Percentiles rank a stretch among this genome's conserved stretches.
phyloP scores from a whole-genome alignment of 2,329 filamentous ascomycete genomes.

The Kalmusia sp. region DNA sequence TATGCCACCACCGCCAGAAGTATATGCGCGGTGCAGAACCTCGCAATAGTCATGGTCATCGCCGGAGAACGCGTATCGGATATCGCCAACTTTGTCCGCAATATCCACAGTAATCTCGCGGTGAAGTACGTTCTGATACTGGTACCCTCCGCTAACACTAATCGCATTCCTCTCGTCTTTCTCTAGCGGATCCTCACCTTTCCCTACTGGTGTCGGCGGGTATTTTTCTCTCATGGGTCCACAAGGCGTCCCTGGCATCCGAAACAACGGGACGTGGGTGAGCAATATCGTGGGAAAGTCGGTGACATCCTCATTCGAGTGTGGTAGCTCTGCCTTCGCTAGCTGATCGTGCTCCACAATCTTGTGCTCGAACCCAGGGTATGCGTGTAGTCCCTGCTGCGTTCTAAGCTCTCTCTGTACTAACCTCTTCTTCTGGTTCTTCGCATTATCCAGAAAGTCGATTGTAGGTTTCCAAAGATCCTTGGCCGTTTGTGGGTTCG shows the following conservation, averaged over 20 bases:
- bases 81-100: conserved; percentile 78
- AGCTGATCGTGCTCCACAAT: conserved; percentile 64
- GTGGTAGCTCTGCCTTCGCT: conserved; percentile 36
- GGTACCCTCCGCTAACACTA: conserved; percentile 78
- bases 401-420: conserved; percentile 72
- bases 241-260: conserved; percentile 82
- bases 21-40: conserved; percentile 74
- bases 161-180: conserved; percentile 80
- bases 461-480: conserved; percentile 77
- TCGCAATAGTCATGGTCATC: conserved; percentile 99
- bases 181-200: conserved; percentile 62
- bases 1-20: conserved; percentile 63
- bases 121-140: conserved; percentile 94
- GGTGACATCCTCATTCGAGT: conserved; percentile 51
- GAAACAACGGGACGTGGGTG: conserved; percentile 89
- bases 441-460: conserved; percentile 75
- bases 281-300: conserved; percentile 88
- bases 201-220: conserved; percentile 71
- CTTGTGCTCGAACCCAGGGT: conserved; percentile 63
- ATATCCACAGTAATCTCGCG: conserved; percentile 77
- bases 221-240: conserved; percentile 85
- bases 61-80: conserved; percentile 88
- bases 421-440: conserved; percentile 69
- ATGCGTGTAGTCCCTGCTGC: conserved; percentile 66
- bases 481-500: conserved; percentile 58